Evolutionary conservation across 495 filamentous ascomycete genomes (phyloP).

Genomic region (Thermochaetoides thermophila): DNA sequence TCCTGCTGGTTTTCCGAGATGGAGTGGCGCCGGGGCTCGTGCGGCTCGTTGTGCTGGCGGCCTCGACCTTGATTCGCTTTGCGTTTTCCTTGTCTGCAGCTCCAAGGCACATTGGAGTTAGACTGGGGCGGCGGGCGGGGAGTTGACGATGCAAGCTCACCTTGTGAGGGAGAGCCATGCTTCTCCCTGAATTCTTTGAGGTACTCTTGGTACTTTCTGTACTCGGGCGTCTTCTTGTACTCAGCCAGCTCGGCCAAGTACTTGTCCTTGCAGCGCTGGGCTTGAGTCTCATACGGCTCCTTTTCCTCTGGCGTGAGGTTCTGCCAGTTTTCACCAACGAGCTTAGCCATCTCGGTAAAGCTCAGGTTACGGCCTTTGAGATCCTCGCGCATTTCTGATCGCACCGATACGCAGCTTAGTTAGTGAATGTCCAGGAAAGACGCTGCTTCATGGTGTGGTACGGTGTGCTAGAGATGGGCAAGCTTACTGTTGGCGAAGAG

Average conservation of each 20-base stretch:
- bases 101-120: conserved; percentile 1
- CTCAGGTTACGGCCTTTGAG: conserved; percentile 57
- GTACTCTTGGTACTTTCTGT: conserved; percentile 47
- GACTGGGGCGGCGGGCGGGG: background rate
- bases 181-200: conserved; percentile 60
- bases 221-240: conserved; percentile 57
- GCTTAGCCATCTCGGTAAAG: conserved; percentile 70
- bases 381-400: conserved; percentile 55
- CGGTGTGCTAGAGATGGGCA: too few species aligned
- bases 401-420: background rate
- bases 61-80: conserved; percentile 27
- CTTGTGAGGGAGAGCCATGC: conserved; percentile 36
- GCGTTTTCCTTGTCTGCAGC: conserved; percentile 28
- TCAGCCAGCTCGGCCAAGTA: conserved; percentile 49
- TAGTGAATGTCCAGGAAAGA: background rate
- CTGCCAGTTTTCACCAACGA: conserved; percentile 71
- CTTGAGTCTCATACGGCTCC: conserved; percentile 55
- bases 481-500: conserved; percentile 68
- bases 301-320: conserved; percentile 46
- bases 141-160: conserved; percentile 10
- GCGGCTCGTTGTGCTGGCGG: conserved; percentile 10
- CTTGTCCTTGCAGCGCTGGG: conserved; percentile 52
- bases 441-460: background rate
- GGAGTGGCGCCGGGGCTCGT: conserved; percentile 19
- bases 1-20: conserved; percentile 24